These are phyloP conservation scores for Kalmanozyma brasiliensis DNA, from an alignment of 1,284 basidiomycete genomes.

Conservation along the genomic window DNA sequence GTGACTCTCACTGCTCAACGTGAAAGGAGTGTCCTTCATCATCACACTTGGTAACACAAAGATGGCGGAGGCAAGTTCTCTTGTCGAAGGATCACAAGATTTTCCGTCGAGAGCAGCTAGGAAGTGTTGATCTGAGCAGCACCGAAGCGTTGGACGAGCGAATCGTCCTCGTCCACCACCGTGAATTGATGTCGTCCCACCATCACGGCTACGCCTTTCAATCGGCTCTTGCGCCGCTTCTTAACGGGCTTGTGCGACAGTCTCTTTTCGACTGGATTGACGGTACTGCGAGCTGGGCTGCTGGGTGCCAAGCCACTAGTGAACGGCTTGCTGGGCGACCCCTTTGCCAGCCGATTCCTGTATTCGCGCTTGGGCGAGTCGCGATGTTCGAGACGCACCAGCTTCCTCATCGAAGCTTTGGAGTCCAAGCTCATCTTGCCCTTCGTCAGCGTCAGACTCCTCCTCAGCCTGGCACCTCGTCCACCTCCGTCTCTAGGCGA, in stretches of 20 bases:
- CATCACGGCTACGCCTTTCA: slow-evolving; percentile 38
- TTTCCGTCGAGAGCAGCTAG: too few species aligned
- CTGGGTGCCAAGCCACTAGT: background rate
- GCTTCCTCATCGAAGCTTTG: slow-evolving; percentile 12
- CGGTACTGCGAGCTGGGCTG: slow-evolving; percentile 1
- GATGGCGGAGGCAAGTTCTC: too few species aligned
- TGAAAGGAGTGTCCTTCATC: background rate
- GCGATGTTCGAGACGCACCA: slow-evolving; percentile 16
- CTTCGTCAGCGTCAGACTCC: slow-evolving; percentile 17
- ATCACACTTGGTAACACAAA: too few species aligned
- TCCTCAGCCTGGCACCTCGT: background rate
- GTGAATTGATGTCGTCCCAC: slow-evolving; percentile 33
- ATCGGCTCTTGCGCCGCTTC: slow-evolving; percentile 35
- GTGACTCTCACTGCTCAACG: background rate
- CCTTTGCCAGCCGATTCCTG: slow-evolving; percentile 15
- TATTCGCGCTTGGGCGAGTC: slow-evolving; percentile 28
- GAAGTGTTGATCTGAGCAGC: background rate
- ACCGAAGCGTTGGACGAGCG: slow-evolving; percentile 16
- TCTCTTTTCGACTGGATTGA: slow-evolving; percentile 12
- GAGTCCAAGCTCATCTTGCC: slow-evolving; percentile 5
- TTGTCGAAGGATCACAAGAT: too few species aligned
- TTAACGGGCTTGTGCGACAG: slow-evolving; percentile 22
- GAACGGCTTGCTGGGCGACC: background rate
- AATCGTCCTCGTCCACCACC: slow-evolving; percentile 44
- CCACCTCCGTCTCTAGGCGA: background rate